These are phyloP conservation scores for Hypoxylon sp. DNA, from an alignment of 2,329 filamentous ascomycete species.

Conservation along the genomic window DNA sequence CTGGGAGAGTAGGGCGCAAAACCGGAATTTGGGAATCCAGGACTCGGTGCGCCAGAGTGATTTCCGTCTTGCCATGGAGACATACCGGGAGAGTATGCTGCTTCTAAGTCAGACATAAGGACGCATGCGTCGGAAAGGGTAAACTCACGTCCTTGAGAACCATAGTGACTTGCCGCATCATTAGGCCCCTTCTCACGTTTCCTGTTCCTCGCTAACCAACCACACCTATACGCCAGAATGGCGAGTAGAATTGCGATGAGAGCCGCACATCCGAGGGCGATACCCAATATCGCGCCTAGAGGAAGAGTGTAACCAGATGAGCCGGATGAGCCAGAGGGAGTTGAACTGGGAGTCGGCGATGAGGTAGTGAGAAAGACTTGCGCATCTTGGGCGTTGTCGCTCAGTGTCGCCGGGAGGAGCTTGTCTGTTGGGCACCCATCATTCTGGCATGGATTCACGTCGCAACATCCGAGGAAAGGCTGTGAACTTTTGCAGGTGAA, in stretches of 20 bases:
- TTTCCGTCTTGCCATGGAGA: slow-evolving; percentile 32
- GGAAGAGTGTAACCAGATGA: slow-evolving; percentile 34
- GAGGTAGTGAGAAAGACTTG: slow-evolving; percentile 43
- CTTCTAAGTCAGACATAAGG: slow-evolving; percentile 7
- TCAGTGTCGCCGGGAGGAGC: slow-evolving; percentile 48
- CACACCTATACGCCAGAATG: slow-evolving; percentile 45
- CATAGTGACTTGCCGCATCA: slow-evolving; percentile 19
- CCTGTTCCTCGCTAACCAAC: slow-evolving; percentile 42
- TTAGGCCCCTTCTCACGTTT: slow-evolving; percentile 30
- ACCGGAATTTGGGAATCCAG: slow-evolving; percentile 29
- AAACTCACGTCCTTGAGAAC: slow-evolving; percentile 28
- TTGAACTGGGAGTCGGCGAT: slow-evolving; percentile 22
- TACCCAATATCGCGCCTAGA: slow-evolving; percentile 44
- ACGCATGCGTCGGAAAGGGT: not conserved
- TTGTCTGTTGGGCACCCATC: slow-evolving; percentile 52
- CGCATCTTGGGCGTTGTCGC: slow-evolving; percentile 36
- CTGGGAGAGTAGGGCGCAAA: slow-evolving; percentile 37
- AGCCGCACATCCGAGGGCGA: slow-evolving; percentile 42
- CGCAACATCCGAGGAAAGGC: slow-evolving; percentile 58
- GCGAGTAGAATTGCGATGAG: slow-evolving; percentile 44
- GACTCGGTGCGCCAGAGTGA: slow-evolving; percentile 24
- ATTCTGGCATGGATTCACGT: slow-evolving; percentile 52
- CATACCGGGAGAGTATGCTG: slow-evolving; percentile 36
- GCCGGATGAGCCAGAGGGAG: not conserved
- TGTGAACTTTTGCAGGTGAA: slow-evolving; percentile 54